Evolutionary conservation across 768 basidiomycete genomes (phyloP).

Genomic region (Serendipita indica): DNA sequence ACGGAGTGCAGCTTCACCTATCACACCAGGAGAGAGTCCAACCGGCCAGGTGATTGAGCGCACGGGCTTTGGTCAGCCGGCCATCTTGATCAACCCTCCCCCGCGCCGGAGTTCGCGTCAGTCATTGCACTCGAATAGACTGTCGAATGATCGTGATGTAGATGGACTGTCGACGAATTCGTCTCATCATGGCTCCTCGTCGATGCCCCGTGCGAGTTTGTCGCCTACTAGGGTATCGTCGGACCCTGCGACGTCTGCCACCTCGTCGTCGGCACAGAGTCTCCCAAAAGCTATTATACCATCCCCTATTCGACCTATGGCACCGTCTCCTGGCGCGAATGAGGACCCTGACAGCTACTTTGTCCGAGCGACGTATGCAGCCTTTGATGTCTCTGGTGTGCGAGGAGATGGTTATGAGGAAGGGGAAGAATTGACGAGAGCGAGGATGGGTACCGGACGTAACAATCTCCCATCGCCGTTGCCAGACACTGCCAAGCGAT

Average conservation of each 20-base stretch:
- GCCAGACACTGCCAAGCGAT: conserved; percentile 22
- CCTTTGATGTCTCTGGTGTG: conserved; percentile 80
- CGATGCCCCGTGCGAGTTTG: background rate
- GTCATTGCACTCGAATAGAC: background rate
- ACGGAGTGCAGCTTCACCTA: conserved; percentile 22
- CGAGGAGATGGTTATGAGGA: conserved; percentile 90
- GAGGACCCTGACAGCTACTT: conserved; percentile 74
- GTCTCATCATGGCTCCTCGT: background rate
- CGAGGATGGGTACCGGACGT: conserved; percentile 41
- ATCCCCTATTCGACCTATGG: background rate
- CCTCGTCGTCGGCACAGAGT: background rate
- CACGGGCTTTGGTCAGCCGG: background rate
- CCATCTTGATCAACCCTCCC: background rate
- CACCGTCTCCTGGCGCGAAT: conserved; percentile 19
- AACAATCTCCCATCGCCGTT: conserved; percentile 24
- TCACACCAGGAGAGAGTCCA: background rate
- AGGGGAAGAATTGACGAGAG: conserved; percentile 84
- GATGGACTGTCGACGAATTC: conserved; percentile 6
- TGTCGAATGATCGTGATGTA: background rate
- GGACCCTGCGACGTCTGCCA: background rate
- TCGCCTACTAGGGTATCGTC: background rate
- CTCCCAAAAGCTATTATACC: background rate
- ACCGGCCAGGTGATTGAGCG: background rate
- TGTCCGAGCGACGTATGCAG: conserved; percentile 76
- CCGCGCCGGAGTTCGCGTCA: background rate